Conservation (phyloP, 345 rosid genomes). For the Eucalyptus curtisii region DNA sequence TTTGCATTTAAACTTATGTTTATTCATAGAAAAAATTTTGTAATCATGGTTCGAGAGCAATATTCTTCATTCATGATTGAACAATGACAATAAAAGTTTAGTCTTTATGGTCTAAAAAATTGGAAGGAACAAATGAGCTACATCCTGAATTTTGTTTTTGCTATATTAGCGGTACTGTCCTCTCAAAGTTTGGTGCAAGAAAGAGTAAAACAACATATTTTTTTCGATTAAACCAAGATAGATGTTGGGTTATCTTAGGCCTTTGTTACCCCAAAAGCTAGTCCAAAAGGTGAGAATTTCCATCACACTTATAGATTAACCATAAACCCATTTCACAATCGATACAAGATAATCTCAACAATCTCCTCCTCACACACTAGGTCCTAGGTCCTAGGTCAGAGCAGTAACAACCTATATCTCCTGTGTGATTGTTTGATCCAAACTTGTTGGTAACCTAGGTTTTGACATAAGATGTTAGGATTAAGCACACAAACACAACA, state of each 20-base stretch:
- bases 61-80: neutral
- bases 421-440: neutral
- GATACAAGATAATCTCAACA: neutral
- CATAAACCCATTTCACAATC: neutral
- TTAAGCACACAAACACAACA: neutral
- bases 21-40: neutral
- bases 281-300: neutral
- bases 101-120: neutral
- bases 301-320: neutral
- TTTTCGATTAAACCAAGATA: too few species aligned
- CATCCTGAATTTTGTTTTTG: neutral
- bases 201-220: neutral
- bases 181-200: neutral
- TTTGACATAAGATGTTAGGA: neutral
- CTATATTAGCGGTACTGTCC: neutral
- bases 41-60: neutral
- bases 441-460: neutral
- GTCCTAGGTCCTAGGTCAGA: neutral
- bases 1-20: neutral
- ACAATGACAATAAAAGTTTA: neutral
- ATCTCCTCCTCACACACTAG: neutral
- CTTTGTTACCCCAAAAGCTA: neutral
- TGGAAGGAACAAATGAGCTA: neutral
- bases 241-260: too few species aligned
- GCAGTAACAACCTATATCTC: neutral